Base-by-base conservation (phyloP, 495 filamentous ascomycete species). In the Neurospora discreta region DNA sequence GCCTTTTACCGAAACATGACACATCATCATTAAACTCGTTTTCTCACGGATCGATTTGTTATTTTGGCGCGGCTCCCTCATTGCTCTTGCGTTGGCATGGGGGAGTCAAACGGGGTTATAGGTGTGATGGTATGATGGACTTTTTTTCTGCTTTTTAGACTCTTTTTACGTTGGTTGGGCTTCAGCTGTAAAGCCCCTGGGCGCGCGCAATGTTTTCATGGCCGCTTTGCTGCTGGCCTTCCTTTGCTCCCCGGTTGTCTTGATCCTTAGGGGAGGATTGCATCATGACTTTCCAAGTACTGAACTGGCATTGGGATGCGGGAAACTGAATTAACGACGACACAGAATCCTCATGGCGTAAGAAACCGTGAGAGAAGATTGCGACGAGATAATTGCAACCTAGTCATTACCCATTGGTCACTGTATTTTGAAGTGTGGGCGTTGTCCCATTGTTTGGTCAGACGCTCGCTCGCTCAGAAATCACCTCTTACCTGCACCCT, bases 21-120 rank as follows among this genome's bases (percentile, higher is more conserved):
- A 71, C 67, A 71, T 40, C 15, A 69, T 68, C 38, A 70, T 41
- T 74, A 77, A 76, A 69, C 72, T 73, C 76, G 71, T 79, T 78
- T 72, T 71, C 67, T 69, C 42, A 68, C 46, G 72, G 75, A 65
- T 65, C 52, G 52, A 65, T 5, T 65, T 33, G 70, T 69, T 74
- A 75, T 70, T 69, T 70, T 74, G 68, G 70, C 67, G 46, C 41
- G 70, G 46, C 70, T 36, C 68, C 39, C 39, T 71, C 74, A 68
- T 71, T 65, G 44, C 44, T 42, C 68, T 39, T 60, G 68, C 39
- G 26, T 30, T 43, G n/a, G 74, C 10, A 71, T 69, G 46, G 75
- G 69, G 44, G 60, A 43, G 23, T 36, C 5, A 42, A 72, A 73
- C 52, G 72, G 67, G 73, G 69, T 75, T 77, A 72, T 40, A 69